Evolutionary conservation across 2,329 filamentous ascomycete species (phyloP), one percentile per base, ranked within the genome.

Genomic region (Beauveria varroae): DNA sequence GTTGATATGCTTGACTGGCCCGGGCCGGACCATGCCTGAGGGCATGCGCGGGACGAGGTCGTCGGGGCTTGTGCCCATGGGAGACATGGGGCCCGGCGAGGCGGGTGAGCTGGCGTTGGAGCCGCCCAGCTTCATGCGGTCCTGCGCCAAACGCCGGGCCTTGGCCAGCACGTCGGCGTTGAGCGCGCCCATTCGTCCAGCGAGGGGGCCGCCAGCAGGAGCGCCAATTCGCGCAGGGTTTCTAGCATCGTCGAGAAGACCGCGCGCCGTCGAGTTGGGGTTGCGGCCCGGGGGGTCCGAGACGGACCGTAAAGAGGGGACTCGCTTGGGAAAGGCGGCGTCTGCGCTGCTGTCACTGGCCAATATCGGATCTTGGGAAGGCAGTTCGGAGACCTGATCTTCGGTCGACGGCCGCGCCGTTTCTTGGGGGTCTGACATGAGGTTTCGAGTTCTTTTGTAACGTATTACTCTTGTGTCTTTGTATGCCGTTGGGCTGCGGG

Each of bases 261-360:
- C 91, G 4, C 93, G 79, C 46, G 90, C 87, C 30, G 89, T 95
- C n/a, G 92, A 96, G n/a, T 86, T 92, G 7, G 88, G 77, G 61
- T 85, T 90, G 85, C 96, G 92, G 60, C 76, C 78, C 65, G 79
- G 76, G 22, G 86, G 76, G 55, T 87, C 83, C 59, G 86, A 85
- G 22, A 83, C 74, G 52, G 84, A 83, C 67, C 86, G 83, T 47
- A 86, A 72, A 5, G 84, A 84, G 22, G 85, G 80, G 62, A 86
- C 69, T 72, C 85, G 75, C 71, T 82, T 77, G 60, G 79, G 63
- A 61, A 78, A 77, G 64, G 64, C 62, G 20, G 68, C 18, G 30
- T 57, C 28, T n/a, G 59, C 34, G 46, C 9, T 49, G 7, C 22
- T 55, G 28, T 62, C 50, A 20, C 12, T 20, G 41, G 26, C 26